Percentiles rank a stretch among this genome's conserved stretches.
Evolutionary conservation across 192 early-diverging fungal species (phyloP).

Genomic region (Podila horticola): DNA sequence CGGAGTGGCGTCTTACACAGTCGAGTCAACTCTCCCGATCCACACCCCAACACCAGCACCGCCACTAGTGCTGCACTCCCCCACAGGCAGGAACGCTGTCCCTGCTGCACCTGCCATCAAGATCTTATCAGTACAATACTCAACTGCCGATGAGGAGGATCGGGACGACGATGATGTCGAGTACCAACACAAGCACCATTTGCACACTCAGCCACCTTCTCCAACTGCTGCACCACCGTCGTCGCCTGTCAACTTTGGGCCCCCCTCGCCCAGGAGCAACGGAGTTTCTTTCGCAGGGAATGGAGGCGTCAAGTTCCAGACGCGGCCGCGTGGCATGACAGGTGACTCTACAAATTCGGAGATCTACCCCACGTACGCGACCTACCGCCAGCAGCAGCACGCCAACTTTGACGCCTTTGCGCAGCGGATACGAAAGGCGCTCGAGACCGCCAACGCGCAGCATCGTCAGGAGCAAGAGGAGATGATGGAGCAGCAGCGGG

Average conservation of each 20-base stretch:
- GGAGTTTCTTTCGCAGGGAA: not conserved
- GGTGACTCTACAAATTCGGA: slow-evolving; percentile 8
- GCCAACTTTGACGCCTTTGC: slow-evolving; percentile 36
- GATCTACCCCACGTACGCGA: slow-evolving; percentile 34
- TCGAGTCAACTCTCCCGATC: slow-evolving; percentile 34
- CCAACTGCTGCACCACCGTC: slow-evolving; percentile 3
- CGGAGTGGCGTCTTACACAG: slow-evolving; percentile 7
- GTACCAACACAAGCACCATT: not conserved
- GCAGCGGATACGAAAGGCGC: slow-evolving; percentile 20
- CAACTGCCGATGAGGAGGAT: not conserved
- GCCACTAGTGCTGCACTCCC: slow-evolving; percentile 17
- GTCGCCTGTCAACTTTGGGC: not conserved
- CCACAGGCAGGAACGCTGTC: slow-evolving; percentile 3
- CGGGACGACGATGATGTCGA: not conserved
- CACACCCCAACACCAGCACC: slow-evolving; percentile 38
- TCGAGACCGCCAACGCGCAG: slow-evolving; percentile 24
- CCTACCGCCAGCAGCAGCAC: slow-evolving; percentile 29
- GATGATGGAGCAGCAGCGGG: not conserved
- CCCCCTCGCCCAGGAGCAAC: slow-evolving; percentile 2
- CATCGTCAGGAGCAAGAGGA: not conserved
- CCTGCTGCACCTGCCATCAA: slow-evolving; percentile 5
- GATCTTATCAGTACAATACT: slow-evolving; percentile 2
- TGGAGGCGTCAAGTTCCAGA: slow-evolving; percentile 7
- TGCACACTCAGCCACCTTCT: not conserved
- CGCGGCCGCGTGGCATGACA: slow-evolving; percentile 4